Percentiles rank a stretch among this genome's conserved stretches.
Evolutionary conservation across 1,139 yeast species (phyloP).

Genomic region (Nakaseomyces bracarensis): DNA sequence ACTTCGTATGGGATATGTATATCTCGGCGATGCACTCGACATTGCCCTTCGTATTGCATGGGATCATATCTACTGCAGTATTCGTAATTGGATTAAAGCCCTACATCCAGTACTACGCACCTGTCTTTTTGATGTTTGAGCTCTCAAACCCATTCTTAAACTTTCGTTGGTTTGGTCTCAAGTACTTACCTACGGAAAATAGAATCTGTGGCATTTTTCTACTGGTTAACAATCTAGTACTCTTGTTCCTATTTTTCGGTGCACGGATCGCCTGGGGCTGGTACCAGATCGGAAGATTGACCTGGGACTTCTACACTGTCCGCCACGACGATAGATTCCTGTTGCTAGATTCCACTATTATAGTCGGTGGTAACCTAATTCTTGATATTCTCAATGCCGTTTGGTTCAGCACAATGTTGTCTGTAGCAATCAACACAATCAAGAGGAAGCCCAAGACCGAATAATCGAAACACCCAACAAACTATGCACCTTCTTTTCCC

Average conservation of each 20-base stretch:
- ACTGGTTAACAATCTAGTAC: constrained; percentile 58
- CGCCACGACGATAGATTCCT: constrained; percentile 38
- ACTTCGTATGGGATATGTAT: constrained; percentile 83
- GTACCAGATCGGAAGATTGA: constrained; percentile 52
- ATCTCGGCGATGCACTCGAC: constrained; percentile 54
- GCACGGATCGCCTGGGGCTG: constrained; percentile 86
- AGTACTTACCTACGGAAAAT: constrained; percentile 38
- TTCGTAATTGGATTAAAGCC: constrained; percentile 59
- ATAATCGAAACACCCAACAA: background rate
- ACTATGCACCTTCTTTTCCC: too few species aligned
- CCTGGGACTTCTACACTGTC: constrained; percentile 43
- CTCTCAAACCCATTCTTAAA: constrained; percentile 89
- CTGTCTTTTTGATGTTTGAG: constrained; percentile 79
- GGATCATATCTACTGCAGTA: constrained; percentile 70
- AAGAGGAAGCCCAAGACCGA: constrained; percentile 6
- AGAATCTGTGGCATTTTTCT: constrained; percentile 44
- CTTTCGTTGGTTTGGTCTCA: constrained; percentile 81
- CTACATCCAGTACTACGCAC: constrained; percentile 75
- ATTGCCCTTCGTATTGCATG: constrained; percentile 78
- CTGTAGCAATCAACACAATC: constrained; percentile 48
- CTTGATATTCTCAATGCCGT: constrained; percentile 62
- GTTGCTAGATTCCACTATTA: constrained; percentile 40
- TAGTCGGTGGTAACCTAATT: constrained; percentile 53
- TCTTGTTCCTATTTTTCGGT: constrained; percentile 63
- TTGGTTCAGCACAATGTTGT: constrained; percentile 80